Conservation (phyloP, 306 rosid species). For the Astragalus membranaceus region DNA sequence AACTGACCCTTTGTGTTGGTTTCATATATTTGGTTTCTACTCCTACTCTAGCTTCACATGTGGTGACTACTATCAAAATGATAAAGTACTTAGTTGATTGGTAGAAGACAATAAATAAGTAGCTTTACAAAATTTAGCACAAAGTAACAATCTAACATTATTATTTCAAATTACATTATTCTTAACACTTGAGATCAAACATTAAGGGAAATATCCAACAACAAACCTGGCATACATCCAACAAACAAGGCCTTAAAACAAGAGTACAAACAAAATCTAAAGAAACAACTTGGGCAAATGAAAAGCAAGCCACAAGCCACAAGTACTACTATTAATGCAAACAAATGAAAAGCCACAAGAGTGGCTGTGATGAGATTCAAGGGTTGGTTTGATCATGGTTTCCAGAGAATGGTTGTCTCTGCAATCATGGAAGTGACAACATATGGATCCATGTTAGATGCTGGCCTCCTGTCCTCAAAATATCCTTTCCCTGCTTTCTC, state of each 20-base stretch:
- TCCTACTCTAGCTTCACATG: too few relatives aligned
- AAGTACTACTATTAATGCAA: neutral
- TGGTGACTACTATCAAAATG: too few relatives aligned
- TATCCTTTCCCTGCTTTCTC: slow-evolving; percentile 90
- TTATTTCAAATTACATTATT: neutral
- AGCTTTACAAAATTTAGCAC: too few relatives aligned
- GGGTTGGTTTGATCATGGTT: slow-evolving; percentile 39
- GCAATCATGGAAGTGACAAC: slow-evolving; percentile 89
- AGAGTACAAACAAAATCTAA: neutral
- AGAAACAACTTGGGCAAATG: neutral
- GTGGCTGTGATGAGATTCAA: neutral
- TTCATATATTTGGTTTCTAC: too few relatives aligned
- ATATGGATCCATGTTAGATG: slow-evolving; percentile 95
- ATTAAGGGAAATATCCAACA: neutral
- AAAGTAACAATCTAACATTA: too few relatives aligned
- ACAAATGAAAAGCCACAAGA: neutral
- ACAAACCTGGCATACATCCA: neutral
- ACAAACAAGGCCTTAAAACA: neutral
- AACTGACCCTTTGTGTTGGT: too few relatives aligned
- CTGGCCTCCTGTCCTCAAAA: slow-evolving; percentile 90
- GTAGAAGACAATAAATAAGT: too few relatives aligned
- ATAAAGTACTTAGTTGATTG: too few relatives aligned
- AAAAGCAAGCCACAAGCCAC: neutral
- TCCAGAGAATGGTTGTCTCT: slow-evolving; percentile 80
- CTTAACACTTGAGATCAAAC: neutral